Conservation (phyloP, 352 stramenopile genomes). For the Pythium monospermum region DNA sequence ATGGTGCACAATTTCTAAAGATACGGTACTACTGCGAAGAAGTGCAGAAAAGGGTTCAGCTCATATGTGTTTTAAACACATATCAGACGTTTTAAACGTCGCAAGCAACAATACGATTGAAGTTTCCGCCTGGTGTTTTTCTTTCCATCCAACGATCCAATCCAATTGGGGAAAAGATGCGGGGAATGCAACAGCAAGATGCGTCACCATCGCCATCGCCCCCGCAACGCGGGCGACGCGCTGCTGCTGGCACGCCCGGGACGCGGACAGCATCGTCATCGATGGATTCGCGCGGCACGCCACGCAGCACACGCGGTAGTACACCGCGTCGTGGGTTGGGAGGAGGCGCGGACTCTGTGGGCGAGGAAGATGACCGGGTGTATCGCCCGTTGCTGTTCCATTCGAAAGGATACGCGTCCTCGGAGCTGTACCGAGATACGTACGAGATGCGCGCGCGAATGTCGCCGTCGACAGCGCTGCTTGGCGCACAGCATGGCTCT, state of each 20-base stretch:
- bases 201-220: slow-evolving; percentile 7
- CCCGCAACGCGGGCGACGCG: slow-evolving; percentile 5
- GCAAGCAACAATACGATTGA: slow-evolving; percentile 5
- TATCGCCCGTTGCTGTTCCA: slow-evolving; percentile 78
- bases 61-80: slow-evolving; percentile 8
- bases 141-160: background rate
- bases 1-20: background rate
- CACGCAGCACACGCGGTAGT: too few species aligned
- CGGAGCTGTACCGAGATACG: slow-evolving; percentile 70
- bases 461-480: slow-evolving; percentile 25
- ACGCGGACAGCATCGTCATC: slow-evolving; percentile 7
- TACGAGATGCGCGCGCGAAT: slow-evolving; percentile 77
- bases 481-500: slow-evolving; percentile 11
- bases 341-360: slow-evolving; percentile 15
- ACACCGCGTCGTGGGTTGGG: slow-evolving; percentile 9
- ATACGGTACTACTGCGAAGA: background rate
- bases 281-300: slow-evolving; percentile 14
- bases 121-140: slow-evolving; percentile 7
- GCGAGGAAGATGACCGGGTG: slow-evolving; percentile 42
- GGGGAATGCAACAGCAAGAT: background rate
- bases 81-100: background rate
- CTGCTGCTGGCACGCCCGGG: slow-evolving; percentile 6
- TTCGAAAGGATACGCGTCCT: slow-evolving; percentile 75
- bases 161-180: background rate
- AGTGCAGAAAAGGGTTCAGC: background rate